Evolutionary conservation across 2,329 filamentous ascomycete genomes (phyloP).

Genomic region (Aspergillus ibericus): DNA sequence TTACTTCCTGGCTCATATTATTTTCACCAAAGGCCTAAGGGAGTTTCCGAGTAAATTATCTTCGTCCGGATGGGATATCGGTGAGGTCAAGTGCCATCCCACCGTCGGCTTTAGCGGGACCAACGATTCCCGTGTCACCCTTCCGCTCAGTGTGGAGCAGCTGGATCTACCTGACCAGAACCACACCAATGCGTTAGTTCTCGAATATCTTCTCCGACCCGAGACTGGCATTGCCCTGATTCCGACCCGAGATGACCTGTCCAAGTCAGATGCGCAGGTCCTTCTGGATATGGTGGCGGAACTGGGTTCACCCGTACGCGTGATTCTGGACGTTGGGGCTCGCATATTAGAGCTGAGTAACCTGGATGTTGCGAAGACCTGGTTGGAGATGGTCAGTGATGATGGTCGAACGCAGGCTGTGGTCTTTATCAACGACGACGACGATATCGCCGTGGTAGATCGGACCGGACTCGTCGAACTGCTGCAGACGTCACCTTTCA

Average conservation of each 20-base stretch:
- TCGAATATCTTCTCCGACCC: conserved; percentile 57
- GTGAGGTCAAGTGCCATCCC: conserved; percentile 43
- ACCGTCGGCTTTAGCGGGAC: conserved; percentile 71
- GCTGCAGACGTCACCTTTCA: conserved; percentile 60
- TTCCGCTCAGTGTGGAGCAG: conserved; percentile 60
- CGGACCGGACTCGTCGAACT: conserved; percentile 26
- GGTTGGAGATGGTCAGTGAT: conserved; percentile 46
- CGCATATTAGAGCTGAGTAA: conserved; percentile 67
- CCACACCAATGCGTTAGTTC: conserved; percentile 68
- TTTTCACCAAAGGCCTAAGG: conserved; percentile 63
- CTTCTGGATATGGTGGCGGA: conserved; percentile 50
- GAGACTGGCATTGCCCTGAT: conserved; percentile 46
- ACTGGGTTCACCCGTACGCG: conserved; percentile 47
- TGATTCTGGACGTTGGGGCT: conserved; percentile 71
- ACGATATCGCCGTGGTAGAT: conserved; percentile 34
- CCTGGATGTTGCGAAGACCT: conserved; percentile 51
- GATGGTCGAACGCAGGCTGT: conserved; percentile 43
- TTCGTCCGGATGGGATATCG: conserved; percentile 67
- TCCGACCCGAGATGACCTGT: conserved; percentile 15
- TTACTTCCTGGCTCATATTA: conserved; percentile 60
- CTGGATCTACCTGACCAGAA: conserved; percentile 55
- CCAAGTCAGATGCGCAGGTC: conserved; percentile 27
- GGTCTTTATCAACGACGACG: conserved; percentile 54
- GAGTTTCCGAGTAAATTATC: conserved; percentile 65
- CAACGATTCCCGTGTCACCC: conserved; percentile 59